Evolutionary conservation across 2,329 filamentous ascomycete species (phyloP).

Genomic region (Zymoseptoria tritici): DNA sequence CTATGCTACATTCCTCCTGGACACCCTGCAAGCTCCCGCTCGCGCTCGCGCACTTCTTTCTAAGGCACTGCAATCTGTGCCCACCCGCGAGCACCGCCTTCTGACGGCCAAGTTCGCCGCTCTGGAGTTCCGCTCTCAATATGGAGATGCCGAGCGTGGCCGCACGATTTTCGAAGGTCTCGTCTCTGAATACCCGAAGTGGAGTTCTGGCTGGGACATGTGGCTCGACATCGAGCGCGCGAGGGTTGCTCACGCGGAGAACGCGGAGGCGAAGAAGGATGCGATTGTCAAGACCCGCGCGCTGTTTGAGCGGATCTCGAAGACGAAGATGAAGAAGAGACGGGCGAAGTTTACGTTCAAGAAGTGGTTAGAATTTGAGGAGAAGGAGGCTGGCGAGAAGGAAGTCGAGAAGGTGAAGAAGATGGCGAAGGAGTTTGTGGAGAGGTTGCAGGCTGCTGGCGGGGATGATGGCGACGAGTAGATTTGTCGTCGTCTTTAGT

Average conservation of each 20-base stretch:
- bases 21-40: conserved; percentile 61
- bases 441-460: conserved; percentile 34
- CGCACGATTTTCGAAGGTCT: conserved; percentile 91
- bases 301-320: conserved; percentile 73
- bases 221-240: conserved; percentile 70
- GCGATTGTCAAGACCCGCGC: conserved; percentile 49
- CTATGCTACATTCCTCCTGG: conserved; percentile 88
- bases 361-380: conserved; percentile 86
- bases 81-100: conserved; percentile 59
- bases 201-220: conserved; percentile 87
- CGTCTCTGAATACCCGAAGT: conserved; percentile 76
- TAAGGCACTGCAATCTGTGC: conserved; percentile 77
- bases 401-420: conserved; percentile 62
- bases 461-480: conserved; percentile 16
- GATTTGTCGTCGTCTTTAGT: neutral
- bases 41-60: conserved; percentile 69
- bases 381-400: conserved; percentile 59
- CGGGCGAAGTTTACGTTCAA: conserved; percentile 84
- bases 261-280: conserved; percentile 42
- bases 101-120: conserved; percentile 83
- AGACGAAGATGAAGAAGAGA: conserved; percentile 62
- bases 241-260: conserved; percentile 25
- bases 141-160: conserved; percentile 81
- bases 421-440: conserved; percentile 64
- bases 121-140: conserved; percentile 77